phyloP scores from a whole-genome alignment of 768 basidiomycete species.

The Rossbeevera mucosa region DNA sequence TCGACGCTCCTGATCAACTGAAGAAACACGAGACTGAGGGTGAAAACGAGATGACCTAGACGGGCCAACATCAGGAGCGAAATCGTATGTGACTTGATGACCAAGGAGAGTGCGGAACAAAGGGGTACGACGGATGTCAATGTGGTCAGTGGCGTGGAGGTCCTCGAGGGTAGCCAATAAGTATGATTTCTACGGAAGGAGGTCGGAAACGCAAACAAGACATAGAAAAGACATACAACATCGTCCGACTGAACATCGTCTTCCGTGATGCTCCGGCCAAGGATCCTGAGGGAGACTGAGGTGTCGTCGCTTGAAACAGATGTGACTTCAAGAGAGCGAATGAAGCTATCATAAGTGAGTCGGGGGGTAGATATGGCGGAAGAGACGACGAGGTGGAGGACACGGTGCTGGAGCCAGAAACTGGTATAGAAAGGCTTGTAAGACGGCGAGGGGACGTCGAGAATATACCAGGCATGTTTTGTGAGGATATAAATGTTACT shows the following conservation, averaged over 20 bases:
- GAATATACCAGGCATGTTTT: conserved; percentile 64
- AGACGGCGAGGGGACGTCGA: conserved; percentile 41
- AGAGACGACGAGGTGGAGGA: conserved; percentile 46
- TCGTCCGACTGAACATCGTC: conserved; percentile 43
- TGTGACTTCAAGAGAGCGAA: conserved; percentile 31
- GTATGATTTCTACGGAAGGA: conserved; percentile 40
- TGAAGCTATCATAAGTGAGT: conserved; percentile 39
- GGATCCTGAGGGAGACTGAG: conserved; percentile 29
- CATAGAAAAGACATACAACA: conserved; percentile 36
- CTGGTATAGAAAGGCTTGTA: conserved; percentile 44
- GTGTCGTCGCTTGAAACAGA: conserved; percentile 30
- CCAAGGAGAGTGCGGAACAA: conserved; percentile 36
- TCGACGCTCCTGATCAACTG: conserved; percentile 22
- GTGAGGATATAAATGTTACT: conserved; percentile 68
- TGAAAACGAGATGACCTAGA: conserved; percentile 17
- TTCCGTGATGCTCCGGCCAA: conserved; percentile 41
- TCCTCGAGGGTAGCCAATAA: conserved; percentile 36
- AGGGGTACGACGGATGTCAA: conserved; percentile 38
- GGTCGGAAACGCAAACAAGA: conserved; percentile 1
- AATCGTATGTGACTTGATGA: conserved; percentile 20
- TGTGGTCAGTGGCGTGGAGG: conserved; percentile 29
- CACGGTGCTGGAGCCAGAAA: conserved; percentile 48
- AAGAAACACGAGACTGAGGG: conserved; percentile 8
- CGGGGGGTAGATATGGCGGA: conserved; percentile 32
- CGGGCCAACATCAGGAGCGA: conserved; percentile 9